Base-by-base conservation (phyloP, 108 stramenopile genomes). In the Bacterosira constricta region DNA sequence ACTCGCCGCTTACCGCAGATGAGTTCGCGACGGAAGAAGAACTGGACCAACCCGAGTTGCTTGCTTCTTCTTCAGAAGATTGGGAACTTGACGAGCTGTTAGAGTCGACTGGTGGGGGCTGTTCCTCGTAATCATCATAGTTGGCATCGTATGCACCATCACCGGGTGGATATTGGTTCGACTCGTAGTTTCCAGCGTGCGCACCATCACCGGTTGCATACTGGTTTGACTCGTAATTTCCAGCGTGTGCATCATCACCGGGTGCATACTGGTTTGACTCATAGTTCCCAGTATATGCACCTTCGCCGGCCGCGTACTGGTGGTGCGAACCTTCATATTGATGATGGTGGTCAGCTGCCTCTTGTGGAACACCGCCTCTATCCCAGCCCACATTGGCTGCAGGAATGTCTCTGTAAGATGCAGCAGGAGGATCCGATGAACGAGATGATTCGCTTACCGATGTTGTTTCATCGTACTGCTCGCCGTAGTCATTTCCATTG, bases 391-490 rank as follows among this genome's bases (percentile, higher is more conserved):
- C 46, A 35, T 65, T 60, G 15, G 47, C 21, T 26, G 27, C 36
- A 29, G 77, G 49, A 8, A 79, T 46, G 42, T 65, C 42, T 56
- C 37, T 38, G 44, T 79, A 79, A 18, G 77, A 79, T 26, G 77
- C 69, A 26, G 77, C 77, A 41, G 77, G 77, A 56, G 77, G 77
- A 35, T 79, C 77, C 31, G 64, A 52, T n/a, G 77, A 79, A 36
- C 64, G 54, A 7, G 58, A n/a, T 6, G 75, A 62, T 15, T 30
- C 51, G 32, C 32, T 53, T 25, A 66, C 66, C n/a, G n/a, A n/a
- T n/a, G n/a, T n/a, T 17, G 73, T 37, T 27, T 42, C 58, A 38
- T 68, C 62, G 30, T 47, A n/a, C n/a, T 65, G 49, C 12, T 9
- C 47, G 3, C 10, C 18, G 47, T 35, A 42, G 46, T 47, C 44